Conservation (phyloP, 1,284 basidiomycete species). For the Rhizoctonia solani region DNA sequence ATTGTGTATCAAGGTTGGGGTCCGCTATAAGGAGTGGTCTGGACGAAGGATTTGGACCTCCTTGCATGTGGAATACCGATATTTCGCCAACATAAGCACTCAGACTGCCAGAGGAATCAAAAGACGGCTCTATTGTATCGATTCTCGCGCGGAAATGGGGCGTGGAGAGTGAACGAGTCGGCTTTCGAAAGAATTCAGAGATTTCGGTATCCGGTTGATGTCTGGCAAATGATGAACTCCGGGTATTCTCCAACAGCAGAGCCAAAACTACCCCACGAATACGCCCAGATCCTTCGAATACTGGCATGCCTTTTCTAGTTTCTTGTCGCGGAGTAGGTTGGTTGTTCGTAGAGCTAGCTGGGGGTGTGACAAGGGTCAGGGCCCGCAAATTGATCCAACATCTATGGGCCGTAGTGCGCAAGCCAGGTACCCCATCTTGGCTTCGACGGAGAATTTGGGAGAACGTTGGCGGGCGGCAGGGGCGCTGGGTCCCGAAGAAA, state of each 20-base stretch:
- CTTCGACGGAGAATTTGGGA: constrained; percentile 17
- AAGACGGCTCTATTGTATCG: constrained; percentile 21
- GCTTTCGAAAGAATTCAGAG: constrained; percentile 60
- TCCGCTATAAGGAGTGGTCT: constrained; percentile 39
- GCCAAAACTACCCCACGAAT: constrained; percentile 21
- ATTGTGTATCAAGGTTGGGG: constrained; percentile 38
- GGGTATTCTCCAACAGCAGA: constrained; percentile 7
- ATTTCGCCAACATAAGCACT: constrained; percentile 54
- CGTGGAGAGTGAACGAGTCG: constrained; percentile 42
- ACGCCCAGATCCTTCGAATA: constrained; percentile 26
- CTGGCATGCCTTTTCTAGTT: neutral
- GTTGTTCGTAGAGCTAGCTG: neutral
- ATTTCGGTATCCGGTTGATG: constrained; percentile 41
- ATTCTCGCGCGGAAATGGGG: constrained; percentile 34
- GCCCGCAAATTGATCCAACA: constrained; percentile 30
- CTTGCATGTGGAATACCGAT: constrained; percentile 52
- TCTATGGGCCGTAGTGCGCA: constrained; percentile 27
- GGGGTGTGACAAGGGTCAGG: constrained; percentile 7
- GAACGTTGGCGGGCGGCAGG: constrained; percentile 41
- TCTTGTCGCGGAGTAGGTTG: neutral
- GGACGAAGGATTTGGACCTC: constrained; percentile 21
- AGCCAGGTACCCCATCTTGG: constrained; percentile 22
- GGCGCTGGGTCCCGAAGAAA: constrained; percentile 49
- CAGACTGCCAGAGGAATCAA: constrained; percentile 36
- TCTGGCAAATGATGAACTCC: constrained; percentile 3